Conservation (phyloP, 768 basidiomycete genomes). For the Phylloporus scabripes region DNA sequence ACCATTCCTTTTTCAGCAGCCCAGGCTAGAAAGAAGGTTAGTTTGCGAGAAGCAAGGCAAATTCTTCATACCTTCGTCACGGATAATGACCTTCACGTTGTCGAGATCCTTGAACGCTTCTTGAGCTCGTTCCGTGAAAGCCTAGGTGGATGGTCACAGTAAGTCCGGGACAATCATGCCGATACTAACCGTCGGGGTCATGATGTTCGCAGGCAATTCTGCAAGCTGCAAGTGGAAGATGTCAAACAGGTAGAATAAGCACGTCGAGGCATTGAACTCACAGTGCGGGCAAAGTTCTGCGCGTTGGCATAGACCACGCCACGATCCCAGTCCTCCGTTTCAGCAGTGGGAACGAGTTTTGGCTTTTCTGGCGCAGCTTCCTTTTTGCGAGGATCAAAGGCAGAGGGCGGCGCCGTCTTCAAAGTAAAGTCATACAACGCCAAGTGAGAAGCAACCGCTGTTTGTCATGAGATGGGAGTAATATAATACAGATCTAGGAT, state of each 20-base stretch:
- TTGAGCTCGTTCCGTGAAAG: conserved; percentile 66
- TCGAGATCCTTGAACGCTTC: conserved; percentile 59
- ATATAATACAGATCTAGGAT: background rate
- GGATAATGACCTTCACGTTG: conserved; percentile 64
- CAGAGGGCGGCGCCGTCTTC: conserved; percentile 66
- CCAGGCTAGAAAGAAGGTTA: conserved; percentile 49
- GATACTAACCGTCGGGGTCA: conserved; percentile 68
- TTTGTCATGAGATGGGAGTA: background rate
- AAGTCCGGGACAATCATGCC: background rate
- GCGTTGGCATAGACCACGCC: conserved; percentile 70
- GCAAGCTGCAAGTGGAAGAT: conserved; percentile 50
- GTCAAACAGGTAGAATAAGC: background rate
- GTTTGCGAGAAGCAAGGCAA: background rate
- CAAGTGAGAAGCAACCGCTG: conserved; percentile 75
- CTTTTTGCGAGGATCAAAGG: conserved; percentile 56
- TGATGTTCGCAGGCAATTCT: conserved; percentile 82
- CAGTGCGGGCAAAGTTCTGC: conserved; percentile 78
- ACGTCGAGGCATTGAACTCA: conserved; percentile 25
- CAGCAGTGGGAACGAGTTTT: conserved; percentile 40
- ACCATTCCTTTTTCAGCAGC: conserved; percentile 83
- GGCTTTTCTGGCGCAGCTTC: conserved; percentile 48
- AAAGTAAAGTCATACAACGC: conserved; percentile 72
- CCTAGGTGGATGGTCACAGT: conserved; percentile 31
- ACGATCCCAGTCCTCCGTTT: conserved; percentile 58
- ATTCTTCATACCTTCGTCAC: conserved; percentile 56